Base-by-base conservation (phyloP, 2,329 filamentous ascomycete genomes). In the Botrytis elliptica region DNA sequence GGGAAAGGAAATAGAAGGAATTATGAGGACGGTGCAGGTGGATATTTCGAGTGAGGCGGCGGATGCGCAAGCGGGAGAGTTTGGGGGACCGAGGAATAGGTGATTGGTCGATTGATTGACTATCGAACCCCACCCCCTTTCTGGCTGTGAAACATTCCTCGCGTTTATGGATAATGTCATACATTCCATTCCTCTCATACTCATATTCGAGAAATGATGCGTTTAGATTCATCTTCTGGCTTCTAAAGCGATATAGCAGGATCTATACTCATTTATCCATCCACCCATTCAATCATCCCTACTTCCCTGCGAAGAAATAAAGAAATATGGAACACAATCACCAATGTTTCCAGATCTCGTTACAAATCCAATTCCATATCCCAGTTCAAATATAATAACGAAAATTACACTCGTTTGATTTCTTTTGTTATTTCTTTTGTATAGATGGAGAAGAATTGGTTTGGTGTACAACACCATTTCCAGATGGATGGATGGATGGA, bases 11-110 rank as follows among this genome's bases (percentile, higher is more conserved):
- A n/a, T 40, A 1, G 59, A 46, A 6, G 69, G 59, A 3, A 71
- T 71, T 22, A 29, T 71, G 44, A 71, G 44, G 10, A 71, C 69
- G 25, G 60, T 65, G 3, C 42, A 52, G 25, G 44, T 71, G 6
- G 29, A 65, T 25, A 36, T 71, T 9, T 40, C 36, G 25, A 65
- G 59, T 29, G 59, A 71, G 18, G 42, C 3, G 52, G 5, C n/a
- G 52, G n/a, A 57, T 57, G 7, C 8, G 2, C 14, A 57, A 18
- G 52, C 14, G 2, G 52, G 16, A 1, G n/a, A 57, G n/a, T 9
- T 29, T 29, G n/a, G 14, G 14, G 14, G n/a, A 16, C 20, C 18
- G 42, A 52, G 20, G 33, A 33, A 29, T 33, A 3, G 25, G 25
- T 22, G 33, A 65, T 9, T 29, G 3, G 18, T 29, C 18, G 52